Evolutionary conservation across 345 rosid genomes (phyloP).

Genomic region (Eutrema japonicum): DNA sequence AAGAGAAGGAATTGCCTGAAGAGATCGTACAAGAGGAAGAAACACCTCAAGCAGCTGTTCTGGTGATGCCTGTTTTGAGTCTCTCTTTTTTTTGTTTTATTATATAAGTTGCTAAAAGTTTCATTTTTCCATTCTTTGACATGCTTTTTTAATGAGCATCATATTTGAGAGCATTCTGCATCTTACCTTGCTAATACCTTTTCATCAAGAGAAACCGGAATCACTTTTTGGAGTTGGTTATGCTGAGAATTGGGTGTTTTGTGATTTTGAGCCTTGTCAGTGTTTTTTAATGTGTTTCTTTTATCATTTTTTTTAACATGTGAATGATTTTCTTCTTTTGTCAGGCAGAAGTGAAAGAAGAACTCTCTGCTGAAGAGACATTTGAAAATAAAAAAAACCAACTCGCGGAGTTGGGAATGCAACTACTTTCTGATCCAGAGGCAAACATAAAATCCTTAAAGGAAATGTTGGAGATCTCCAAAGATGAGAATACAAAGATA

Average conservation of each 20-base stretch:
- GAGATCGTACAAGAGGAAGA: slow-evolving; percentile 55
- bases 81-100: neutral
- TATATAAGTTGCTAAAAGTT: slow-evolving; percentile 3
- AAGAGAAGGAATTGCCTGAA: slow-evolving; percentile 55
- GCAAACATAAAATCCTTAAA: slow-evolving; percentile 70
- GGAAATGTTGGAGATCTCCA: slow-evolving; percentile 72
- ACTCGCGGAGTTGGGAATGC: slow-evolving; percentile 84
- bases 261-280: neutral
- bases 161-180: slow-evolving; percentile 13
- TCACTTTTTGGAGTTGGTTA: neutral
- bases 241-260: slow-evolving; percentile 3
- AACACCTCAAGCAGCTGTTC: slow-evolving; percentile 73
- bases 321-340: slow-evolving; percentile 17
- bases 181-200: slow-evolving; percentile 13
- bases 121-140: slow-evolving; percentile 13
- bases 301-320: neutral
- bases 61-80: slow-evolving; percentile 57
- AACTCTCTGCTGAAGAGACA: slow-evolving; percentile 76
- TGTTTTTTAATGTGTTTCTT: neutral
- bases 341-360: slow-evolving; percentile 93
- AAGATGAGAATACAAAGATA: slow-evolving; percentile 61
- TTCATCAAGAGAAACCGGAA: neutral
- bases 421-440: slow-evolving; percentile 79
- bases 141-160: slow-evolving; percentile 1
- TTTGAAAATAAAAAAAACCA: slow-evolving; percentile 66